Evolutionary conservation across 345 rosid genomes (phyloP).

Genomic region (Dovyalis caffra): DNA sequence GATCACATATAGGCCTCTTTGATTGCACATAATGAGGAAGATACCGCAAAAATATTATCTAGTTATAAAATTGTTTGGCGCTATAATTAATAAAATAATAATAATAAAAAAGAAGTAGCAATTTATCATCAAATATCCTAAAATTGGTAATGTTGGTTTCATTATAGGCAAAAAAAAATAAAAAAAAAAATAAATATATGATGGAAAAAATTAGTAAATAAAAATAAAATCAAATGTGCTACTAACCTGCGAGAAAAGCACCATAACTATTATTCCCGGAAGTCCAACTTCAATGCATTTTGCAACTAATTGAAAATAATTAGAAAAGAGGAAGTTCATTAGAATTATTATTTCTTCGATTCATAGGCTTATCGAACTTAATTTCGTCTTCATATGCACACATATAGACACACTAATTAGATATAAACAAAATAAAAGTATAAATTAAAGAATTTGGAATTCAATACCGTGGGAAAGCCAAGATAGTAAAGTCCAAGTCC

Average conservation of each 20-base stretch:
- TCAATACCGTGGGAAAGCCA: conserved; percentile 64
- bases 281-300: conserved; percentile 71
- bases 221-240: not conserved
- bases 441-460: not conserved
- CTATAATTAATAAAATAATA: not conserved
- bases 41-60: conserved; percentile 27
- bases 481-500: conserved; percentile 74
- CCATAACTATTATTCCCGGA: conserved; percentile 47
- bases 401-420: no score
- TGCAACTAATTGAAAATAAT: conserved; percentile 39
- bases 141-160: no score
- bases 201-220: not conserved
- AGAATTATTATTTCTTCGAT: no score
- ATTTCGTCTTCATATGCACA: no score
- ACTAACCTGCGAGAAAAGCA: conserved; percentile 60
- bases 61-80: no score
- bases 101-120: not conserved
- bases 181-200: not conserved
- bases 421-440: no score
- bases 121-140: not conserved
- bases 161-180: not conserved
- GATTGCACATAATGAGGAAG: conserved; percentile 42
- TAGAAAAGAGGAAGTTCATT: not conserved
- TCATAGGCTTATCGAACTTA: no score
- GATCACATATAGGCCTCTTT: conserved; percentile 41